Base-by-base conservation (phyloP, 768 basidiomycete species). In the Plicaturopsis crispa region DNA sequence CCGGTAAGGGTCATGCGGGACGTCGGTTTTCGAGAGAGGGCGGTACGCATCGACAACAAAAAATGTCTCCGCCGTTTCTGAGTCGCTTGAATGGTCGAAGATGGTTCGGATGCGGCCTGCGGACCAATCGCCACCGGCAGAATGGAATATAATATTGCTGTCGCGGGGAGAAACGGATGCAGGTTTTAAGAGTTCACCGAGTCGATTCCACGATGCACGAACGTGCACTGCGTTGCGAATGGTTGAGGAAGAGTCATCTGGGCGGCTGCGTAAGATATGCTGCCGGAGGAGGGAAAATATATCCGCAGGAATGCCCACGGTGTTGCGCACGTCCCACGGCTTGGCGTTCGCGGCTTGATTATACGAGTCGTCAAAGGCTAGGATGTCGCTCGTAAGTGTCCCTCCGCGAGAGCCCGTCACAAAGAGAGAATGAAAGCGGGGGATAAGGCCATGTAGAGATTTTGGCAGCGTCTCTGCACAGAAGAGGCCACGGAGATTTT, bases 401-500 rank as follows among this genome's bases (percentile, higher is more conserved):
- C 49, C 50, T n/a, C n/a, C n/a, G 4, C 50, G 36, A 21, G 40
- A 38, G n/a, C 48, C 44, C 1, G 41, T 10, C 6, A 31, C 24
- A 19, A 50, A 48, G 8, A 31, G 22, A 7, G 38, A 21, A 6
- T 43, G 20, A 24, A 40, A 48, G 12, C 34, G 17, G 12, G 21
- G 7, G 11, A 44, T 23, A 8, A 52, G 26, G 3, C 1, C 6
- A 18, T 37, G 5, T 5, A 52, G 14, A 3, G 2, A 1, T 3
- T 20, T 3, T 7, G 47, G 42, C 2, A 42, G 24, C 4, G 26
- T 20, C 2, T 36, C 16, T 4, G 11, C 13, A 16, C 33, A 19
- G 20, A 56, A 47, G 2, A 53, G 17, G 1, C 36, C 16, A 0
- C 45, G 45, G 3, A 61, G 22, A 19, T 42, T 55, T 39, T 59